Percentiles rank a stretch among this genome's conserved stretches.
These are phyloP conservation scores for Yamagishiella unicocca DNA, from an alignment of 139 green algal genomes.

Conservation along the genomic window DNA sequence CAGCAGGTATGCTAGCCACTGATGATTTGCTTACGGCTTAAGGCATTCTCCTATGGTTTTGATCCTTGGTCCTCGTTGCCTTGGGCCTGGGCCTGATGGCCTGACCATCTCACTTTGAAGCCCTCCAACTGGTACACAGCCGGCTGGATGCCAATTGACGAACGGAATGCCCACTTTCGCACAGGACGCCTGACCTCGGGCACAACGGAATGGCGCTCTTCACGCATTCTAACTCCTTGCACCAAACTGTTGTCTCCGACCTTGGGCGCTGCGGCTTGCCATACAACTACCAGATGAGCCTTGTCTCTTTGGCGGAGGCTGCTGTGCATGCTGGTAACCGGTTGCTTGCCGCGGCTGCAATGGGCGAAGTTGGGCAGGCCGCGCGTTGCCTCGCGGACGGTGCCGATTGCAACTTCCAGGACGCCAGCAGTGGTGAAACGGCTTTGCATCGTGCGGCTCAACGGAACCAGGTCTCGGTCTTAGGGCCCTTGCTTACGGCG, in stretches of 20 bases:
- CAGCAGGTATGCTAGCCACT: too few relatives aligned
- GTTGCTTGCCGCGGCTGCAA: not conserved
- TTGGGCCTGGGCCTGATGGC: constrained; percentile 3
- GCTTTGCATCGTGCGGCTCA: not conserved
- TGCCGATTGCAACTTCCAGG: not conserved
- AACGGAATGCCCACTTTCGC: too few relatives aligned
- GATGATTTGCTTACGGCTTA: too few relatives aligned
- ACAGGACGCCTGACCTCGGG: too few relatives aligned
- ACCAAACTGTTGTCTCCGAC: not conserved
- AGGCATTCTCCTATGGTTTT: not conserved
- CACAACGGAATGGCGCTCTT: constrained; percentile 15
- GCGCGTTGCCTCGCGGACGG: not conserved
- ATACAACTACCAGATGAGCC: not conserved
- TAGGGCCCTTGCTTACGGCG: not conserved
- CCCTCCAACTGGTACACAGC: too few relatives aligned
- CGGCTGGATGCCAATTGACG: too few relatives aligned
- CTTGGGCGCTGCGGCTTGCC: not conserved
- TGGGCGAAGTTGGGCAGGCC: not conserved
- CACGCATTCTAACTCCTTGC: not conserved
- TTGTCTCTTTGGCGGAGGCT: not conserved
- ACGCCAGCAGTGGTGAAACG: not conserved
- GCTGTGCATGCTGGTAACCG: not conserved
- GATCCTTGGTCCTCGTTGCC: not conserved
- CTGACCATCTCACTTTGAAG: not conserved
- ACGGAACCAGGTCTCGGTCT: not conserved